These are phyloP conservation scores for Quercus tomentella DNA, from an alignment of 331 rosid species.

Conservation along the genomic window DNA sequence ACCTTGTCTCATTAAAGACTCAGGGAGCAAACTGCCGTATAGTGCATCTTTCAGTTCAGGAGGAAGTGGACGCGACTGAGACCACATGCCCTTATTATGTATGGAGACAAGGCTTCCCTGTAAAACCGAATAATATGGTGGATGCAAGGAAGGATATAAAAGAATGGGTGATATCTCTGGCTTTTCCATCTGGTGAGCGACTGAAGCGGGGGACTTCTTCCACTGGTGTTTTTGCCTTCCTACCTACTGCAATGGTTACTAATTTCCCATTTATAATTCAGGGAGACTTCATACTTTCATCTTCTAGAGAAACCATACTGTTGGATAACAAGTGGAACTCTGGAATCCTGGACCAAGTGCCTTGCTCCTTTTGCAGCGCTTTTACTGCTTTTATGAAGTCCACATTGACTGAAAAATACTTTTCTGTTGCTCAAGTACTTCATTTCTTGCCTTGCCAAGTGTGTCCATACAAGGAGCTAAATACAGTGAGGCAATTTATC, in stretches of 20 bases:
- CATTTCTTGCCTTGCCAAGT: slow-evolving; percentile 5
- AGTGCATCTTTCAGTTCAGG: slow-evolving; percentile 4
- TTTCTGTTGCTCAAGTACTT: background rate
- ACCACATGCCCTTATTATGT: slow-evolving; percentile 15
- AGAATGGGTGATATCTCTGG: slow-evolving; percentile 13
- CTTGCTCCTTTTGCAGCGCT: slow-evolving; percentile 1
- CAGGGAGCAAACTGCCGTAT: background rate
- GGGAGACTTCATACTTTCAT: slow-evolving; percentile 16
- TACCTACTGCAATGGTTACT: slow-evolving; percentile 6
- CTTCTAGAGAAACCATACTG: slow-evolving; percentile 1
- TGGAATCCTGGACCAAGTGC: slow-evolving; percentile 9
- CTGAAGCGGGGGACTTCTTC: background rate
- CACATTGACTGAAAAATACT: background rate
- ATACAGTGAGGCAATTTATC: background rate
- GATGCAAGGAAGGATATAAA: slow-evolving; percentile 3
- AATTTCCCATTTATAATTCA: slow-evolving; percentile 12
- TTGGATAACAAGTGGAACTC: slow-evolving; percentile 6
- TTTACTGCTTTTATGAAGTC: background rate
- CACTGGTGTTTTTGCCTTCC: slow-evolving; percentile 11
- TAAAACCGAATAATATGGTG: background rate
- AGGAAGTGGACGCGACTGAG: background rate
- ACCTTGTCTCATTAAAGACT: background rate
- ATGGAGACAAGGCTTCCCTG: slow-evolving; percentile 19
- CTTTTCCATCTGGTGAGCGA: slow-evolving; percentile 18
- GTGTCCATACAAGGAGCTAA: background rate